Base-by-base conservation (phyloP, 208 protist genomes). In the Trypanosoma boissoni region DNA sequence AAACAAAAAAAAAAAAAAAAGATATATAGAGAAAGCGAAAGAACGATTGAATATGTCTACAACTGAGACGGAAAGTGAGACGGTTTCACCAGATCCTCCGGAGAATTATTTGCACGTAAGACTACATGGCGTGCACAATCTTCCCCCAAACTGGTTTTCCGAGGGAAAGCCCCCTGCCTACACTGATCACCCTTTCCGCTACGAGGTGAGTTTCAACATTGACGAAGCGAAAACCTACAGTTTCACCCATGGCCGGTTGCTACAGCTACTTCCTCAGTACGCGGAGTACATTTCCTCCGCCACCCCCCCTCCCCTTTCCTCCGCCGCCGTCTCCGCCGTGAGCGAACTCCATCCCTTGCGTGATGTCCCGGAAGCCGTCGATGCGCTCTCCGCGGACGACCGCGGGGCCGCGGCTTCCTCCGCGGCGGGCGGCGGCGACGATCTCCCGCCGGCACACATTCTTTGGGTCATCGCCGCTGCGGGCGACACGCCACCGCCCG, bases 51-150 rank as follows among this genome's bases (percentile, higher is more conserved):
- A 32, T 23, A 60, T 59, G 55, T 27, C 41, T 18, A 16, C 41
- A 3, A 31, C 27, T 2, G 39, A 52, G 3, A 8, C 43, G 10
- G 28, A n/a, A n/a, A n/a, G n/a, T n/a, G n/a, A n/a, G n/a, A n/a
- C n/a, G n/a, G n/a, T n/a, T n/a, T n/a, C 34, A 39, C 34, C n/a
- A 9, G 24, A 0, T 23, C 27, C 3, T 9, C 23, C 50, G 41
- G 78, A 88, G 10, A 94, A 91, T 64, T 83, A 89, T 63, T 27
- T 94, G 28, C 83, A 94, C 49, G 61, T 94, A 20, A 91, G 89
- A 59, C 58, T 94, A 6, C 66, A 83, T 12, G 57, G 62, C 14
- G 57, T 94, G 8, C 45, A 72, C 3, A 76, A 83, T 48, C 32
- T 94, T 24, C 87, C 87, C 0, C 43, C 67, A 0, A 74, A 79